A percentile compares a stretch with the other conserved stretches of the same genome.
Evolutionary conservation across 345 rosid genomes (phyloP).

Genomic region (Anastatica hierochuntica): DNA sequence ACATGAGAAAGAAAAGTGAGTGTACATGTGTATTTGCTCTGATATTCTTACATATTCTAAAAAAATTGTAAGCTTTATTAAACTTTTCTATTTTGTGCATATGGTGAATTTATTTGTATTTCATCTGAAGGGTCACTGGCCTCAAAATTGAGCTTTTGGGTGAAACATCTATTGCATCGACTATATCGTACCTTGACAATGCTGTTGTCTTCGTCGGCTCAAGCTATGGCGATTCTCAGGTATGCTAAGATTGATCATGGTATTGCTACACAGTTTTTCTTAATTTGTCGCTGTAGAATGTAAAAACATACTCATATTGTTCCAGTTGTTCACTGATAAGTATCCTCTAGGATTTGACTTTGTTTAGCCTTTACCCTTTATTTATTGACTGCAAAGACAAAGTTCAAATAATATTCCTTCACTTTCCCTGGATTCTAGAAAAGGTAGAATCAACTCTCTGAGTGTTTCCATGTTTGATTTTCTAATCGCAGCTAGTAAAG

Average conservation of each 20-base stretch:
- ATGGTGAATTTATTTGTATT: slow-evolving; percentile 6
- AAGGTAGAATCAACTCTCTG: neutral
- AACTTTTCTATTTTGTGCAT: neutral
- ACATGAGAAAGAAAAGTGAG: slow-evolving; percentile 98
- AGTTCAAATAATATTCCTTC: too few relatives aligned
- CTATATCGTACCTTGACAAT: slow-evolving; percentile 92
- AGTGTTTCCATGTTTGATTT: slow-evolving; percentile 1
- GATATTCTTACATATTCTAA: neutral
- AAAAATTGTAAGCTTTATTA: neutral
- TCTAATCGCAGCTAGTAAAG: slow-evolving; percentile 60
- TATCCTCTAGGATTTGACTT: too few relatives aligned
- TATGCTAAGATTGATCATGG: slow-evolving; percentile 22
- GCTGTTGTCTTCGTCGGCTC: slow-evolving; percentile 92
- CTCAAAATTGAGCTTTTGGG: slow-evolving; percentile 94
- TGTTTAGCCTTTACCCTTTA: neutral
- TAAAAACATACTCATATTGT: too few relatives aligned
- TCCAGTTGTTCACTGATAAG: too few relatives aligned
- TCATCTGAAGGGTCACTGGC: slow-evolving; percentile 81
- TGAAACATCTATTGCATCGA: slow-evolving; percentile 91
- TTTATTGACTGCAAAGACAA: neutral
- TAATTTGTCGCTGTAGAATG: neutral
- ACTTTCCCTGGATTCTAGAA: too few relatives aligned
- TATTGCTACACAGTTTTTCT: too few relatives aligned
- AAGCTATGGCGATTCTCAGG: slow-evolving; percentile 99
- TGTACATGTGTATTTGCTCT: neutral